Evolutionary conservation across 2,329 filamentous ascomycete genomes (phyloP).

Genomic region (Claviceps capensis): DNA sequence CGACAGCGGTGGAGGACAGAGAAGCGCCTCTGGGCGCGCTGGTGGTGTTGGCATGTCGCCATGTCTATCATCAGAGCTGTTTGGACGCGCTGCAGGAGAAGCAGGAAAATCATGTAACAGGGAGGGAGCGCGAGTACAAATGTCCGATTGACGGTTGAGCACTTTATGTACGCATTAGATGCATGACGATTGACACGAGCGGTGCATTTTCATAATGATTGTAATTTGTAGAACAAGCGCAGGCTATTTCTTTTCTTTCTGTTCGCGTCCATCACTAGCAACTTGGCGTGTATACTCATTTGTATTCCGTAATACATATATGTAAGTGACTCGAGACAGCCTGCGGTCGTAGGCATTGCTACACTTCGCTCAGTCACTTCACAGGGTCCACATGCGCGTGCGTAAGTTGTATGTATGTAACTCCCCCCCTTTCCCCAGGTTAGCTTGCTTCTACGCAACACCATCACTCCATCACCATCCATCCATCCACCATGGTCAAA

Average conservation of each 20-base stretch:
- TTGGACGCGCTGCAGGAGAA: slow-evolving; percentile 50
- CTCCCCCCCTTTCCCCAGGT: not conserved
- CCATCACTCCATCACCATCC: not conserved
- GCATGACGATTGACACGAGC: slow-evolving; percentile 1
- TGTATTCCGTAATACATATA: no score
- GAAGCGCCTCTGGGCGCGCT: slow-evolving; percentile 47
- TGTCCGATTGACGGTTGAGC: slow-evolving; percentile 43
- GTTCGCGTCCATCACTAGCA: no score
- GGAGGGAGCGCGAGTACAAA: slow-evolving; percentile 35
- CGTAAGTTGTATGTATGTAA: no score
- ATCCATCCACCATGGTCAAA: no score
- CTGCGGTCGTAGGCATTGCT: no score
- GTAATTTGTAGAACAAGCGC: no score
- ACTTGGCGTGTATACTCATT: no score
- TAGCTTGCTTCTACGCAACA: not conserved
- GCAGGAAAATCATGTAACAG: slow-evolving; percentile 33
- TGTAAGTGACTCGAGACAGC: no score
- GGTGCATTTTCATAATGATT: not conserved
- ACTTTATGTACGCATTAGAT: slow-evolving; percentile 3
- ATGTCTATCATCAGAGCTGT: slow-evolving; percentile 57
- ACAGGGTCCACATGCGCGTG: not conserved
- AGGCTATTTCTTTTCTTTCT: not conserved
- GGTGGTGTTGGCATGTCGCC: slow-evolving; percentile 55
- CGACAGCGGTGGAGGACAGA: slow-evolving; percentile 10
- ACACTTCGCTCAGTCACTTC: not conserved